Evolutionary conservation across 345 rosid species (phyloP).

Genomic region (Gossypium turneri): DNA sequence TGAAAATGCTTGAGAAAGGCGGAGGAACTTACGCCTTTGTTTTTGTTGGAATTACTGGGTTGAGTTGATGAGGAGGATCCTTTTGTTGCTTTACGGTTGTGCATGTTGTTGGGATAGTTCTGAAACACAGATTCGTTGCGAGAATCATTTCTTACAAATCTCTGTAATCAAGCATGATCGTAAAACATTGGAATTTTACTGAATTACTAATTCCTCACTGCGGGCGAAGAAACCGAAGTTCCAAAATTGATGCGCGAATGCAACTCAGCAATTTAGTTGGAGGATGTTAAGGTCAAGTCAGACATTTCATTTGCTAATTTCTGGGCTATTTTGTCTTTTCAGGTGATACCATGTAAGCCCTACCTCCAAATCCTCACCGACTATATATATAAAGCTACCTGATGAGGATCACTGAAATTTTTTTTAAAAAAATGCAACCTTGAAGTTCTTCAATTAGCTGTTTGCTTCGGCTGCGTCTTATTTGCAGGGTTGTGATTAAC

Average conservation of each 20-base stretch:
- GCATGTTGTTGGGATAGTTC: slow-evolving; percentile 15
- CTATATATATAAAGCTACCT: not conserved
- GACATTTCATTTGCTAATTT: not conserved
- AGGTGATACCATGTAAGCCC: not conserved
- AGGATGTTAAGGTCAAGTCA: not conserved
- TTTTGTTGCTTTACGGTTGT: slow-evolving; percentile 8
- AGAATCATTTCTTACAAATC: slow-evolving; percentile 22
- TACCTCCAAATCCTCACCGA: not conserved
- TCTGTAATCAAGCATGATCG: not conserved
- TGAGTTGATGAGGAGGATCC: not conserved
- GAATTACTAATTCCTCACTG: not conserved
- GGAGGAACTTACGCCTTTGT: slow-evolving; percentile 24
- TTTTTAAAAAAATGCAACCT: not conserved
- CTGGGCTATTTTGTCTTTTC: slow-evolving; percentile 14
- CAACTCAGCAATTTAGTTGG: not conserved
- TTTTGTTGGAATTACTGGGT: slow-evolving; percentile 12
- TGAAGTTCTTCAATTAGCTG: not conserved
- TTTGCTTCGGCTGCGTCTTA: not conserved
- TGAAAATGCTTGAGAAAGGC: slow-evolving; percentile 27
- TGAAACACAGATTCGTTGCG: slow-evolving; percentile 15
- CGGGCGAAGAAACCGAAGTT: slow-evolving; percentile 12
- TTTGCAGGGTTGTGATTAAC: no score
- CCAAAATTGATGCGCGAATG: not conserved
- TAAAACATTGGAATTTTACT: not conserved
- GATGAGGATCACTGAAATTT: not conserved